Evolutionary conservation across 768 basidiomycete genomes (phyloP).

Genomic region (Tricholoma hemisulphureum): DNA sequence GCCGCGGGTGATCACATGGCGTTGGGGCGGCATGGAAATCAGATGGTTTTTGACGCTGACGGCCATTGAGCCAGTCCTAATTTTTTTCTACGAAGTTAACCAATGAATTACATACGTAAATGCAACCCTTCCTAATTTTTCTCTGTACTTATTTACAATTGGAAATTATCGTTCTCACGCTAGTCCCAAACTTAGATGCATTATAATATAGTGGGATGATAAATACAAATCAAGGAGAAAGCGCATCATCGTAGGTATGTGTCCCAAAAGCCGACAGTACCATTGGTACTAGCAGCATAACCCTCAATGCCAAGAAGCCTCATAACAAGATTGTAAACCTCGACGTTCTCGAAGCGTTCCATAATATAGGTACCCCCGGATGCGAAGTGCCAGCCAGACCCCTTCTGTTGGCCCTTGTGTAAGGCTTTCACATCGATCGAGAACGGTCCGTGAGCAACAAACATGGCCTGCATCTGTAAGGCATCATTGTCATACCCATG

Average conservation of each 20-base stretch:
- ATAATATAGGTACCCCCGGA: constrained; percentile 67
- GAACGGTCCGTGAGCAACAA: constrained; percentile 91
- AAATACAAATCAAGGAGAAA: not conserved
- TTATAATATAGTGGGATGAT: not conserved
- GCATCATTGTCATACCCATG: constrained; percentile 89
- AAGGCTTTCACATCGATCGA: constrained; percentile 62
- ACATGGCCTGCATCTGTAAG: constrained; percentile 80
- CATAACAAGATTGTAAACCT: constrained; percentile 81
- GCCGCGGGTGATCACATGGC: constrained; percentile 58
- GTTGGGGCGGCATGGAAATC: constrained; percentile 39
- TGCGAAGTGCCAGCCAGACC: constrained; percentile 61
- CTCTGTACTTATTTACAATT: constrained; percentile 3
- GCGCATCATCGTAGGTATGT: constrained; percentile 50
- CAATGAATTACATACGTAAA: not conserved
- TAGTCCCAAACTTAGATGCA: not conserved
- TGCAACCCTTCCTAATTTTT: not conserved
- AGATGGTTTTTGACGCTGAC: constrained; percentile 80
- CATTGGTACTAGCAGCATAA: constrained; percentile 64
- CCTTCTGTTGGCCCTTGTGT: constrained; percentile 30
- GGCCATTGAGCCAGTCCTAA: constrained; percentile 29
- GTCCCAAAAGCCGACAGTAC: constrained; percentile 83
- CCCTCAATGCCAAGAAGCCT: constrained; percentile 66
- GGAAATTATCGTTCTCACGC: not conserved
- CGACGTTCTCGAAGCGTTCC: constrained; percentile 80
- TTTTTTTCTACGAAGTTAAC: not conserved